Conservation (phyloP, 169 alveolate species). For the Plasmodium yoelii region DNA sequence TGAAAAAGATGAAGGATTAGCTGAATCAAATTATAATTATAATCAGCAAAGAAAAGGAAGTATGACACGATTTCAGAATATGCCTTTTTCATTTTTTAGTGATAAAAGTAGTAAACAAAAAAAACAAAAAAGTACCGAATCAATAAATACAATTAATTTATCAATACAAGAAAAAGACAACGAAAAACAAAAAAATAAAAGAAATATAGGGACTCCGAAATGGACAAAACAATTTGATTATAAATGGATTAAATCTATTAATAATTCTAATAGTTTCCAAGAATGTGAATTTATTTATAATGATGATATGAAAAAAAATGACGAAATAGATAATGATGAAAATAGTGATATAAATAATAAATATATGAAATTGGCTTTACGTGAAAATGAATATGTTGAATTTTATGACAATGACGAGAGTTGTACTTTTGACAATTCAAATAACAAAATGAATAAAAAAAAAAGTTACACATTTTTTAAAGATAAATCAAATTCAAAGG, state of each 20-base stretch:
- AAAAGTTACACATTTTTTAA: not conserved
- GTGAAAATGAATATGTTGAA: constrained; percentile 28
- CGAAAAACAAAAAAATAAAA: constrained; percentile 1
- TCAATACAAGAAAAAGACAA: too few species aligned
- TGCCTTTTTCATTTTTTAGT: too few species aligned
- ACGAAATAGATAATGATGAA: constrained; percentile 10
- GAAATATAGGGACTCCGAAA: not conserved
- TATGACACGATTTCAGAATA: too few species aligned
- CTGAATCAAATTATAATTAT: too few species aligned
- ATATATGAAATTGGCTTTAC: constrained; percentile 42
- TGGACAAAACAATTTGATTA: too few species aligned
- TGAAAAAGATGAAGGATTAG: not conserved
- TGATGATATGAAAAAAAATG: constrained; percentile 9
- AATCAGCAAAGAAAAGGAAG: too few species aligned
- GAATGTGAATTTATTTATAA: constrained; percentile 44
- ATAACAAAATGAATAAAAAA: not conserved
- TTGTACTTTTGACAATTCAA: not conserved
- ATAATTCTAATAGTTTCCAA: not conserved
- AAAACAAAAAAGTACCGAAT: too few species aligned
- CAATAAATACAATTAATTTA: too few species aligned
- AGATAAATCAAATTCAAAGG: not conserved
- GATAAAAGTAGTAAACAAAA: too few species aligned
- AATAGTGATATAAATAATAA: constrained; percentile 1
- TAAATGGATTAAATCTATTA: not conserved
- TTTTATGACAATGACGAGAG: constrained; percentile 2